Base-by-base conservation (phyloP, 1,284 basidiomycete species). In the Leccinum huronense region DNA sequence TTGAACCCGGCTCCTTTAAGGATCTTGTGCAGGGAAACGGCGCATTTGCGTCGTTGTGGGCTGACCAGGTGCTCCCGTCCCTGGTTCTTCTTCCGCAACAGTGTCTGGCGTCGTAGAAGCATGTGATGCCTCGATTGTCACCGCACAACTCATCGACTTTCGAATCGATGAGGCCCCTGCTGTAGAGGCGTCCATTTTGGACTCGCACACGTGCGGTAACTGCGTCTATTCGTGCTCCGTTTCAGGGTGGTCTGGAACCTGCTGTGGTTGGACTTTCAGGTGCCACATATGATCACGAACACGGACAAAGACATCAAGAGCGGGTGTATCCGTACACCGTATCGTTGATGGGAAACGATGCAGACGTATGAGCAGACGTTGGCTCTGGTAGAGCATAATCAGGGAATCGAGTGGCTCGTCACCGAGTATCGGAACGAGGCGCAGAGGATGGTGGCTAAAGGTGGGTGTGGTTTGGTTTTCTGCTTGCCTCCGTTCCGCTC, bases 11-110 rank as follows among this genome's bases (percentile, higher is more conserved):
- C 9, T 85, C 77, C 56, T 91, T 92, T 74, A 84, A 83, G 65
- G 91, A 94, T 67, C 81, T 94, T 51, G 76, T 93, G 60, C 84
- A 85, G 51, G 78, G 76, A 31, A 83, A 88, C 69, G 90, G 91
- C 62, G 72, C 86, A 45, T 94, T 94, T 71, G 89, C 91, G 11
- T 81, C 86, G 1, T 89, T 94, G 88, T 94, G 92, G 92, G 85
- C 87, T 0, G 86, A 91, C 72, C 89, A 66, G 65, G 76, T 31
- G 69, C 70, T 10, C 68, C 69, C 8, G 33, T 65, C 63, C 69
- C 75, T 42, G 74, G 77, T 59, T 80, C 76, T 42, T 66, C 68
- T 31, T 67, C 67, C 57, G 59, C 59, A 27, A 63, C 68, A 8
- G 65, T 61, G 5, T 65, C 69, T 5, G 68, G 70, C 48, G 60